These are phyloP conservation scores for Aquanectria penicillioides DNA, from an alignment of 2,329 filamentous ascomycete genomes.

Conservation along the genomic window DNA sequence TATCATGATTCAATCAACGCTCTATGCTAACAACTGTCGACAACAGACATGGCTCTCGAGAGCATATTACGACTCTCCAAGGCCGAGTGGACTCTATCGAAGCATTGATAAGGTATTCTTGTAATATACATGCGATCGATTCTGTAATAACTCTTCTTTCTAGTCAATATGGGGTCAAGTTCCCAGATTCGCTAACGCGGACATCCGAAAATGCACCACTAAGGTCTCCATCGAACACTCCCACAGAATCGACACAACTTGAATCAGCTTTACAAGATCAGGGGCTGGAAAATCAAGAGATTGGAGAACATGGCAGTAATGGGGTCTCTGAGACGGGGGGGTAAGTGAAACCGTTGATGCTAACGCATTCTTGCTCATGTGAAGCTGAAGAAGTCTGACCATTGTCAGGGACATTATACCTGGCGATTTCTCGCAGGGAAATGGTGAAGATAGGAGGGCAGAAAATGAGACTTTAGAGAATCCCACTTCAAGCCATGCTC, in stretches of 20 bases:
- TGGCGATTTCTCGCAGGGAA: no score
- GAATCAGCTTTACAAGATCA: no score
- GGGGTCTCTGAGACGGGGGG: not conserved
- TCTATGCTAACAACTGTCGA: no score
- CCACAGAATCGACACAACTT: not conserved
- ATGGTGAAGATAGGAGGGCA: no score
- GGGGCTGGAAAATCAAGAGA: not conserved
- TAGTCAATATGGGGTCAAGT: not conserved
- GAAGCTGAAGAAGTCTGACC: no score
- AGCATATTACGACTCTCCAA: conserved; percentile 1
- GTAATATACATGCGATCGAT: not conserved
- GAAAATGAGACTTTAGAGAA: no score
- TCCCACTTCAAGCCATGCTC: no score
- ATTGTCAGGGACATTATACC: no score
- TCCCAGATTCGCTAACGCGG: not conserved
- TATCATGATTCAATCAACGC: not conserved
- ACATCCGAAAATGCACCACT: not conserved
- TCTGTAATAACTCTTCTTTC: not conserved
- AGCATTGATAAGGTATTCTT: not conserved
- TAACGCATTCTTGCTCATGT: no score
- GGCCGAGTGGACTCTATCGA: conserved; percentile 3
- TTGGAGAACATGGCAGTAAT: not conserved
- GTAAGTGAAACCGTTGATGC: no score
- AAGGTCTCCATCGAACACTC: not conserved
- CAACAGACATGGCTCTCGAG: conserved; percentile 6